A percentile compares a stretch with the other conserved stretches of the same genome.
Conservation (phyloP, 1,139 yeast genomes). For the Nakaseomyces sp. region DNA sequence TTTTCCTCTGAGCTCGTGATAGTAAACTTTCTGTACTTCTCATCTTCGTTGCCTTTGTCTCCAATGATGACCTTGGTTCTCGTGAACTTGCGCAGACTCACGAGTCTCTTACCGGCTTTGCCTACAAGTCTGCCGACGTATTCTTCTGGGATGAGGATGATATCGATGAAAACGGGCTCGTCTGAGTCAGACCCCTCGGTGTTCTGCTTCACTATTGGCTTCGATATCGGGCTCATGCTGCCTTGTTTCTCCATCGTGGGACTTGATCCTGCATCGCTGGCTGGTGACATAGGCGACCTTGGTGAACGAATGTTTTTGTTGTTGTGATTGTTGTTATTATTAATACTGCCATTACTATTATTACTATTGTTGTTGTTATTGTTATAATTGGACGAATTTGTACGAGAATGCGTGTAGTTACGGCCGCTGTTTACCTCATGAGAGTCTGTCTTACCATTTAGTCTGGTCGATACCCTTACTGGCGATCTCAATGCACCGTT, state of each 20-base stretch:
- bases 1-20: slow-evolving; percentile 49
- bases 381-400: background rate
- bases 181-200: slow-evolving; percentile 3
- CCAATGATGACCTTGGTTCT: slow-evolving; percentile 76
- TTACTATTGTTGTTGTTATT: background rate
- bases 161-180: slow-evolving; percentile 12
- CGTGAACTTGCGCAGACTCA: slow-evolving; percentile 69
- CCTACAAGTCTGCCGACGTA: slow-evolving; percentile 89
- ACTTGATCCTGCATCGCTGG: background rate
- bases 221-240: background rate
- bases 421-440: background rate
- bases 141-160: slow-evolving; percentile 52
- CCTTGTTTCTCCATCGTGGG: background rate
- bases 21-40: slow-evolving; percentile 55
- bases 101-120: slow-evolving; percentile 74
- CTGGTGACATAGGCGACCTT: background rate
- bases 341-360: background rate
- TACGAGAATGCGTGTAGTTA: background rate
- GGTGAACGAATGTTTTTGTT: background rate
- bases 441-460: background rate
- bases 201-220: slow-evolving; percentile 2
- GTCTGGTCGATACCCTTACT: background rate
- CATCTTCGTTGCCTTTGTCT: slow-evolving; percentile 56
- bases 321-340: background rate
- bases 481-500: background rate